These are phyloP conservation scores for Pholiota conissans DNA, from an alignment of 768 basidiomycete genomes.

Conservation along the genomic window DNA sequence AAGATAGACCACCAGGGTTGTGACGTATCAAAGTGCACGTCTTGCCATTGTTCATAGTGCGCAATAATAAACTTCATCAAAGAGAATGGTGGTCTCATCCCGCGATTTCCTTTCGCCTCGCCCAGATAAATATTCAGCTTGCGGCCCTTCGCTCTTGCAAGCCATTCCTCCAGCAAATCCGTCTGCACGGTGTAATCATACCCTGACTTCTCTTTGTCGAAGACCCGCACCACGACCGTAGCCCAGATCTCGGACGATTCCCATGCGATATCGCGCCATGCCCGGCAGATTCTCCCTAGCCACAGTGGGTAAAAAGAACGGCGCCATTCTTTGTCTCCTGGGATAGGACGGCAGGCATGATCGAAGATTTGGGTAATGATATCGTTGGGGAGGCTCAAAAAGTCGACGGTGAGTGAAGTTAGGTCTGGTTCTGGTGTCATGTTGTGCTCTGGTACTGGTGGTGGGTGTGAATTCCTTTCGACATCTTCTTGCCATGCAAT, in stretches of 20 bases:
- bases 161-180: slow-evolving; percentile 13
- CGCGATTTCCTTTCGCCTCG: not conserved
- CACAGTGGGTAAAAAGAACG: not conserved
- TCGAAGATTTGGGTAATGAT: slow-evolving; percentile 11
- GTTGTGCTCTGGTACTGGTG: too few relatives aligned
- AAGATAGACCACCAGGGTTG: not conserved
- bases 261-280: not conserved
- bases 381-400: slow-evolving; percentile 7
- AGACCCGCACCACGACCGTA: slow-evolving; percentile 8
- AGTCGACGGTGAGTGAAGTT: not conserved
- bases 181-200: not conserved
- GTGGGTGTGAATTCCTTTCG: too few relatives aligned
- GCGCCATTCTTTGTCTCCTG: not conserved
- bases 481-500: too few relatives aligned
- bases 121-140: slow-evolving; percentile 17
- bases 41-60: slow-evolving; percentile 11
- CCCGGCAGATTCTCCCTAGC: not conserved
- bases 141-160: slow-evolving; percentile 12
- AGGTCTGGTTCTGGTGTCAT: too few relatives aligned
- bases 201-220: not conserved
- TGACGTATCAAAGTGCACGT: slow-evolving; percentile 6
- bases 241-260: not conserved
- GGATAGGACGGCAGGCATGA: not conserved
- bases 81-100: not conserved
- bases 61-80: not conserved